These are phyloP conservation scores for Protoeuglena noctilucae DNA, from an alignment of 139 green algal genomes.

Conservation along the genomic window DNA sequence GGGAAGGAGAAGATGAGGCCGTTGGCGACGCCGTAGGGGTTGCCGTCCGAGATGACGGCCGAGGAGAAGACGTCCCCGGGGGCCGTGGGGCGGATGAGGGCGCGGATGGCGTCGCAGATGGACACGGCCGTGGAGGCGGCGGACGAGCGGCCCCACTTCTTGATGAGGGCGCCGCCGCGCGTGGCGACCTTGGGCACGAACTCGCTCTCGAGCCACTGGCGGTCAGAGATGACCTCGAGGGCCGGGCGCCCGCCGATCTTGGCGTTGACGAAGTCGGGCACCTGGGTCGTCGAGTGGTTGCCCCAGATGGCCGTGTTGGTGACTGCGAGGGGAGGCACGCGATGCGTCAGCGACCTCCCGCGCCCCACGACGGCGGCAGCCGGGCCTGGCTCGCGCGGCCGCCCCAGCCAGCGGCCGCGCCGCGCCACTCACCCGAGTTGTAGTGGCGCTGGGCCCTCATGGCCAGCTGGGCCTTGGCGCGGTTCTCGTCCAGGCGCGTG, in stretches of 20 bases:
- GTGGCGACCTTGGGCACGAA: conserved; percentile 73
- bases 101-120: conserved; percentile 65
- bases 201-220: conserved; percentile 54
- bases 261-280: conserved; percentile 86
- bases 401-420: no score
- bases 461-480: conserved; percentile 84
- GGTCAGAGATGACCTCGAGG: conserved; percentile 58
- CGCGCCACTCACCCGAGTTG: no score
- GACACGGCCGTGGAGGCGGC: conserved; percentile 80
- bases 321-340: no score
- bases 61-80: conserved; percentile 77
- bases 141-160: conserved; percentile 79
- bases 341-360: no score
- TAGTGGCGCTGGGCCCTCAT: conserved; percentile 77
- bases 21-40: conserved; percentile 76
- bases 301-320: conserved; percentile 73
- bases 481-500: conserved; percentile 62
- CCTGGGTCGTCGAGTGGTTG: conserved; percentile 89
- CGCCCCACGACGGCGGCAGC: no score
- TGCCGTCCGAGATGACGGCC: conserved; percentile 63
- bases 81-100: conserved; percentile 58
- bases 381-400: no score
- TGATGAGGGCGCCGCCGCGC: conserved; percentile 76
- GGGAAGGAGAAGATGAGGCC: conserved; percentile 78
- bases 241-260: conserved; percentile 58